Evolutionary conservation across 106 monocot genomes (phyloP), one percentile per base, ranked within the genome.

Genomic region (Dioscorea dumetorum): DNA sequence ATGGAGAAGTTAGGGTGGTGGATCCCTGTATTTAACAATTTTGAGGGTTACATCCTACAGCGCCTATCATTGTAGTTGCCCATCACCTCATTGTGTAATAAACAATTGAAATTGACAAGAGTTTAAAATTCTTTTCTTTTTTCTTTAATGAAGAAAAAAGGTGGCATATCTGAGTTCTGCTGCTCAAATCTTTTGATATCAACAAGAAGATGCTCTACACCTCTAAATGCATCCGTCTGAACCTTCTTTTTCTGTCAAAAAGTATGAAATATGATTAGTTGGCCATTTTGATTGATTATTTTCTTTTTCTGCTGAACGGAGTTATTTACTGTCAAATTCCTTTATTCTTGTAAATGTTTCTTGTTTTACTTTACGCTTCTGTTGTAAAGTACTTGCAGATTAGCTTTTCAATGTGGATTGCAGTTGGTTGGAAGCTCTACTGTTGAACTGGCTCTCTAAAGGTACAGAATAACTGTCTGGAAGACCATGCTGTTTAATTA

Each of bases 21-120:
- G n/a, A n/a, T n/a, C n/a, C n/a, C n/a, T n/a, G n/a, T n/a, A n/a
- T n/a, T n/a, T n/a, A n/a, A n/a, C n/a, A n/a, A n/a, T n/a, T 56
- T 56, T 18, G 12, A 67, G 52, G 18, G 10, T 52, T 54, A 73
- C 28, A 52, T 54, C 63, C 51, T 22, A 63, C 13, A 53, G 59
- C 59, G 2, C 59, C 59, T 59, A 59, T 59, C 59, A 59, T 58
- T 22, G 59, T 22, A 19, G 22, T 41, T 41, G 41, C 41, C 10
- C 5, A 28, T 41, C 41, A 74, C 67, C 7, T 23, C 22, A 22
- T 59, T 59, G 59, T 23, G 23, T 22, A 59, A 59, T 11, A 59
- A 59, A 24, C 22, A 59, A 59, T 23, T 8, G 67, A 23, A 59
- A 59, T 20, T 59, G 12, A 20, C 7, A 59, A 59, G 54, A 59